Conservation (phyloP, 2,329 filamentous ascomycete species). For the Uncinocarpus reesii region DNA sequence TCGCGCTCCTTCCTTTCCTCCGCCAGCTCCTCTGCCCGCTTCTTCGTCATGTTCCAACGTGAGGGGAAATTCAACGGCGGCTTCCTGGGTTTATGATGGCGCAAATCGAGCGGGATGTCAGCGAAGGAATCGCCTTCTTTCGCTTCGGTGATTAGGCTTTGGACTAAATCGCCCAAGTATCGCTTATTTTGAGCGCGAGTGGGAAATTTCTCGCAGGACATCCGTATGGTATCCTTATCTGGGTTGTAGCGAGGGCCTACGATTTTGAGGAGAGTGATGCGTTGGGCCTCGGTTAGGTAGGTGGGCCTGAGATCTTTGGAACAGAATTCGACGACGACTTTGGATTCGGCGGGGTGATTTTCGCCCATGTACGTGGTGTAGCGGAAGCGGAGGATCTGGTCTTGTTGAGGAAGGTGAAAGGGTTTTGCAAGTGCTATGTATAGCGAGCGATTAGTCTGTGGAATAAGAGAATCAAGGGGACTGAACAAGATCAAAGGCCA, state of each 20-base stretch:
- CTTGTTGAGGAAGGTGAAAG: conserved; percentile 58
- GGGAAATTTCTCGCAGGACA: conserved; percentile 81
- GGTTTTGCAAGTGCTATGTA: conserved; percentile 66
- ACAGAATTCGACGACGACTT: conserved; percentile 87
- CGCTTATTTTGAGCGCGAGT: conserved; percentile 93
- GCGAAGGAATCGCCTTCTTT: conserved; percentile 75
- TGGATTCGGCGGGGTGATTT: conserved; percentile 77
- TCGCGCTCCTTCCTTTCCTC: conserved; percentile 45
- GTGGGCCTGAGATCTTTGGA: conserved; percentile 55
- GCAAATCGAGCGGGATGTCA: conserved; percentile 79
- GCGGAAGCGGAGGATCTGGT: conserved; percentile 74
- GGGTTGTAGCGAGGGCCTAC: conserved; percentile 81
- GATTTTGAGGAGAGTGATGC: conserved; percentile 76
- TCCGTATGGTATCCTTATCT: conserved; percentile 66
- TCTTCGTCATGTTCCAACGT: conserved; percentile 67
- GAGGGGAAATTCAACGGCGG: conserved; percentile 64
- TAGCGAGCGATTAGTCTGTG: background rate
- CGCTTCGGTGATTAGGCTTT: conserved; percentile 62
- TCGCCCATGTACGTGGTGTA: conserved; percentile 97
- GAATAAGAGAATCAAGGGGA: background rate
- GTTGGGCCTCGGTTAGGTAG: conserved; percentile 56
- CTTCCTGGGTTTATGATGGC: conserved; percentile 64
- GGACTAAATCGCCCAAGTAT: conserved; percentile 72
- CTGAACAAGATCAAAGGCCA: background rate
- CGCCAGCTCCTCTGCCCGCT: conserved; percentile 57